Evolutionary conservation across 2,329 filamentous ascomycete species (phyloP), one percentile per base, ranked within the genome.

Genomic region (Cercospora berteroae): DNA sequence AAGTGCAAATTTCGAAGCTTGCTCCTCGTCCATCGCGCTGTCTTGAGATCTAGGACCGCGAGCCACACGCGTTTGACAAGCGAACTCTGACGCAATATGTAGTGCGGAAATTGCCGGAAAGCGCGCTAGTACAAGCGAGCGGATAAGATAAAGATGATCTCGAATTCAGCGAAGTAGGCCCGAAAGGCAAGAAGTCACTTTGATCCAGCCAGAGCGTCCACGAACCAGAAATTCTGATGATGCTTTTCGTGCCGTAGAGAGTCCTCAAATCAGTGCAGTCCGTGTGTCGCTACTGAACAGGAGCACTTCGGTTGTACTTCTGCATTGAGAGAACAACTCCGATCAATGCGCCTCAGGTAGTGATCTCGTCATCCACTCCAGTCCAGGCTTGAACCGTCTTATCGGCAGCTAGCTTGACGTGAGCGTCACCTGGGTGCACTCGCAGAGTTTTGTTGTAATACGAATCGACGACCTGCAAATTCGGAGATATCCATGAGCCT

Each of bases 381-480:
- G 64, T 31, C 64, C 67, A 67, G 5, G 66, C 64, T 48, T 33
- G 25, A 13, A 69, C 58, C 33, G 62, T 59, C 57, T 84, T 86
- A 77, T 86, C 87, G 67, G 87, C 86, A 66, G 77, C 68, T 75
- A 78, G 69, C 80, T 81, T 79, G 84, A 89, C 23, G 89, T 90
- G 75, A 90, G 91, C 89, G 72, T 92, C 91, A 0, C 91, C 94
- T 2, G 92, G 89, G 67, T 93, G 87, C 25, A 97, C 89, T 70
- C 90, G 88, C 68, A 98, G 79, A 50, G 91, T 89, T 83, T 97
- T 97, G 78, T 96, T 93, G 79, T 97, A 98, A 75, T 97, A 96
- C 74, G 91, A 90, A 81, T 97, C 94, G 69, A 92, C 86, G 44
- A 97, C 92, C 69, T 90, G 87, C 69, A 97, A 80, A 44, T 86